phyloP scores from a whole-genome alignment of 768 basidiomycete genomes.

The Rhodotorula babjevae region DNA sequence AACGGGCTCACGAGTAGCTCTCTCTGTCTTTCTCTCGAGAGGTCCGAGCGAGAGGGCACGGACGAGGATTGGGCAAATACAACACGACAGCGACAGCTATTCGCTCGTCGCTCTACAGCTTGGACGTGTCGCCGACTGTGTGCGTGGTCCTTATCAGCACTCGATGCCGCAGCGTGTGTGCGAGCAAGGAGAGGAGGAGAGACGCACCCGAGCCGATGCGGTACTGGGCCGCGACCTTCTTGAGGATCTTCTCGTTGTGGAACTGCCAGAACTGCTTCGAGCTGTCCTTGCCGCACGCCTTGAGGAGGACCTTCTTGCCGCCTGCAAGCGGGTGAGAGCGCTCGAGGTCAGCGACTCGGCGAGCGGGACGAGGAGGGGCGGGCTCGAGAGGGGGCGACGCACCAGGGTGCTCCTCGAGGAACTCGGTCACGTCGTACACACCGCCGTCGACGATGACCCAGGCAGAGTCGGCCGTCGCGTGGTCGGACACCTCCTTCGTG shows the following conservation, averaged over 20 bases:
- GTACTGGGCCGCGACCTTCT: slow-evolving; percentile 33
- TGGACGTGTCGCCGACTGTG: slow-evolving; percentile 2
- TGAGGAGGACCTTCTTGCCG: slow-evolving; percentile 35
- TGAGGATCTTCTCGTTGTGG: slow-evolving; percentile 32
- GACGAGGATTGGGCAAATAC: neutral
- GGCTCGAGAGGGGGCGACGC: neutral
- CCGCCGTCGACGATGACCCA: slow-evolving; percentile 34
- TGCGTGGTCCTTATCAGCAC: neutral
- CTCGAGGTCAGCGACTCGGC: neutral
- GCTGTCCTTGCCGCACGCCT: slow-evolving; percentile 31
- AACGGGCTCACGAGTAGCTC: no score
- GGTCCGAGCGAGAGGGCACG: no score
- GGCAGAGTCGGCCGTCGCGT: slow-evolving; percentile 26
- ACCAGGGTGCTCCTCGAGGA: slow-evolving; percentile 25
- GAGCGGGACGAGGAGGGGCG: neutral
- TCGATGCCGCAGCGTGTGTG: no score
- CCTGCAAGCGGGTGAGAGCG: neutral
- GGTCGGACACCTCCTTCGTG: slow-evolving; percentile 17
- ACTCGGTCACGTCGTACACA: slow-evolving; percentile 34
- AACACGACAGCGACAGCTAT: neutral
- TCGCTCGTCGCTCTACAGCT: neutral
- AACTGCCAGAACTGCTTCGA: slow-evolving; percentile 39
- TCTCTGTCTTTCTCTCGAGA: no score
- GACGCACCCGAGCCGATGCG: slow-evolving; percentile 19
- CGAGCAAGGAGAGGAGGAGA: neutral